Conservation (phyloP, 257 asterid species). For the Ajuga chamaepitys region DNA sequence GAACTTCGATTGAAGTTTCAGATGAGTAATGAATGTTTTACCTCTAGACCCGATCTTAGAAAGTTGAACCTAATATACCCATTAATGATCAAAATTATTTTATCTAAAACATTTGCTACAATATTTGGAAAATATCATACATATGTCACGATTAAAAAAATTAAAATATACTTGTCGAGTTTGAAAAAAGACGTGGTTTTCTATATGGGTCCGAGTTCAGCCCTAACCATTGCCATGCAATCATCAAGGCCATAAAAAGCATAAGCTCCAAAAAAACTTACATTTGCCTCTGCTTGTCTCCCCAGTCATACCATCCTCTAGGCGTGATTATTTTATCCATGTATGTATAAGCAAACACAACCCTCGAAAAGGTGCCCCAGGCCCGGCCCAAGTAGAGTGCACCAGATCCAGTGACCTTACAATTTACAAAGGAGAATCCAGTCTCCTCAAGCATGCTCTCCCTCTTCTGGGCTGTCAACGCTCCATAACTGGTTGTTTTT, state of each 20-base stretch:
- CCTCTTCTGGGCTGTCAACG: slow-evolving; percentile 90
- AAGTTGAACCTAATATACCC: too few species aligned
- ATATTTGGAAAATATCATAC: too few species aligned
- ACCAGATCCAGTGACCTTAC: slow-evolving; percentile 84
- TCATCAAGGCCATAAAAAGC: too few species aligned
- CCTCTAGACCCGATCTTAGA: too few species aligned
- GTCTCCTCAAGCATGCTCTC: slow-evolving; percentile 81
- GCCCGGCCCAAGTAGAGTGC: slow-evolving; percentile 86
- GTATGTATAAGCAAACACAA: slow-evolving; percentile 80
- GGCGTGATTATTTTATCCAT: slow-evolving; percentile 85
- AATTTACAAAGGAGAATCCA: slow-evolving; percentile 80
- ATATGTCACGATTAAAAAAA: too few species aligned
- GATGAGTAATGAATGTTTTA: too few species aligned
- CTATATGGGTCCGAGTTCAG: too few species aligned
- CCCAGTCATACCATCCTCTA: slow-evolving; percentile 90
- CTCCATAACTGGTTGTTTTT: slow-evolving; percentile 53
- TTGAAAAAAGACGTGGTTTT: too few species aligned
- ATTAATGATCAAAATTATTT: too few species aligned
- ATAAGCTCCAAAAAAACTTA: slow-evolving; percentile 18
- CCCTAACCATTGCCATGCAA: too few species aligned
- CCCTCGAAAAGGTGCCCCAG: slow-evolving; percentile 90
- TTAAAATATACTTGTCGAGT: too few species aligned
- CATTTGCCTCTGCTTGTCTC: slow-evolving; percentile 87
- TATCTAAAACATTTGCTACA: too few species aligned
- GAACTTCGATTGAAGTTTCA: background rate